Base-by-base conservation (phyloP, 2,329 filamentous ascomycete species). In the Knoxdaviesia proteae region DNA sequence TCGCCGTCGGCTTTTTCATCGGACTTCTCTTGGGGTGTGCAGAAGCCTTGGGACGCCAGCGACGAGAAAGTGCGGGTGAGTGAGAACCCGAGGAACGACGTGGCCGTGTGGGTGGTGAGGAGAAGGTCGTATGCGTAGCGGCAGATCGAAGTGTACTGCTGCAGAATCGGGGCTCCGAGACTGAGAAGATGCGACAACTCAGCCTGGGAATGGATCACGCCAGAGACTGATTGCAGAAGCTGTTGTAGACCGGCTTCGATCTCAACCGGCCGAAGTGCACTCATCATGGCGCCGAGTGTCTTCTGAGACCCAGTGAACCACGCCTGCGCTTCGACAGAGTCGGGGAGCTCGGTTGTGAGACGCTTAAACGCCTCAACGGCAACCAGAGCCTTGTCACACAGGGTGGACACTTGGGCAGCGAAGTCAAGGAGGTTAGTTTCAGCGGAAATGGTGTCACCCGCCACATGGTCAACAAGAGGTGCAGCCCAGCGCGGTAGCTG, bases 31-130 rank as follows among this genome's bases (percentile, higher is more conserved):
- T 80, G 69, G 0, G 90, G 90, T 20, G 78, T 84, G 55, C 90
- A 98, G 65, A 96, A 96, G 2, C 90, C 90, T 55, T 92, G 77
- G 1, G 75, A 71, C 1, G 82, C 77, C 41, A 98, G 71, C 45
- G 86, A 77, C 1, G 74, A 71, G 56, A 94, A 94, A 0, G 77
- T 73, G 41, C 78, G 83, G 34, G 77, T 73, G 38, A 98, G 68
- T 9, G 78, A 71, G 55, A 81, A 80, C 0, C 81, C 74, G 54
- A 93, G 71, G 50, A 80, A 80, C 51, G 77, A 80, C 2, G 76
- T 76, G 8, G 80, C 69, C 7, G 69, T 64, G 54, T 96, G 84
- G 6, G 87, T 62, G 2, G 66, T 61, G 1, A 73, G 60, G 46
- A 80, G 74, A 32, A 71, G 67, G 7, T 62, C 54, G 9, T 86